Evolutionary conservation across 2,329 filamentous ascomycete genomes (phyloP).

Genomic region (Ophiostoma novo-ulmi): DNA sequence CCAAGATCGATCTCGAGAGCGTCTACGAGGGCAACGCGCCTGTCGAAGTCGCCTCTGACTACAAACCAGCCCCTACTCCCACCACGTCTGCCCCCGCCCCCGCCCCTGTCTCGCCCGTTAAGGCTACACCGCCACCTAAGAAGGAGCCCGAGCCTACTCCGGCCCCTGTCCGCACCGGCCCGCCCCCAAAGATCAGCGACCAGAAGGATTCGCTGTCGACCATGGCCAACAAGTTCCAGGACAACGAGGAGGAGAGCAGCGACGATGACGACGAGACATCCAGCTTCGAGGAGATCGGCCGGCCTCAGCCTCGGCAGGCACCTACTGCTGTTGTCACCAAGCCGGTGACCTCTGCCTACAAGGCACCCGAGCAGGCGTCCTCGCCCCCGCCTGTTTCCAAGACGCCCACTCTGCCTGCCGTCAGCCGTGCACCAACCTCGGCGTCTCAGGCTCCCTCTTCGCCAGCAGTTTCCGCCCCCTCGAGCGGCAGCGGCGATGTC

Average conservation of each 20-base stretch:
- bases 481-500: slow-evolving; percentile 12
- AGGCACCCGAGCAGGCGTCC: slow-evolving; percentile 31
- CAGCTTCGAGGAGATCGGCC: slow-evolving; percentile 80
- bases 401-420: slow-evolving; percentile 32
- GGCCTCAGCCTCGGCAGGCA: slow-evolving; percentile 59
- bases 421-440: slow-evolving; percentile 22
- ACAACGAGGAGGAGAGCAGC: slow-evolving; percentile 60
- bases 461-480: slow-evolving; percentile 63
- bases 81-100: slow-evolving; percentile 43
- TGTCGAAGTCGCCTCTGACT: slow-evolving; percentile 67
- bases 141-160: slow-evolving; percentile 45
- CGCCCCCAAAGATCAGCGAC: slow-evolving; percentile 68
- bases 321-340: slow-evolving; percentile 27
- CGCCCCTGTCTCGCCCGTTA: slow-evolving; percentile 37
- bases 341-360: slow-evolving; percentile 43
- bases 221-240: slow-evolving; percentile 81
- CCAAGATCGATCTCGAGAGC: slow-evolving; percentile 91
- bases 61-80: slow-evolving; percentile 50
- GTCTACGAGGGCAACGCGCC: slow-evolving; percentile 80
- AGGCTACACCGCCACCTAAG: slow-evolving; percentile 38
- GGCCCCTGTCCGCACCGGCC: slow-evolving; percentile 38
- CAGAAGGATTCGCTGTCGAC: slow-evolving; percentile 83
- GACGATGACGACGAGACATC: slow-evolving; percentile 61
- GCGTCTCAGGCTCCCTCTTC: slow-evolving; percentile 50
- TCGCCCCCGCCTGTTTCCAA: slow-evolving; percentile 29